Conservation (phyloP, 2,329 filamentous ascomycete species). For the Talaromyces pinophilus region DNA sequence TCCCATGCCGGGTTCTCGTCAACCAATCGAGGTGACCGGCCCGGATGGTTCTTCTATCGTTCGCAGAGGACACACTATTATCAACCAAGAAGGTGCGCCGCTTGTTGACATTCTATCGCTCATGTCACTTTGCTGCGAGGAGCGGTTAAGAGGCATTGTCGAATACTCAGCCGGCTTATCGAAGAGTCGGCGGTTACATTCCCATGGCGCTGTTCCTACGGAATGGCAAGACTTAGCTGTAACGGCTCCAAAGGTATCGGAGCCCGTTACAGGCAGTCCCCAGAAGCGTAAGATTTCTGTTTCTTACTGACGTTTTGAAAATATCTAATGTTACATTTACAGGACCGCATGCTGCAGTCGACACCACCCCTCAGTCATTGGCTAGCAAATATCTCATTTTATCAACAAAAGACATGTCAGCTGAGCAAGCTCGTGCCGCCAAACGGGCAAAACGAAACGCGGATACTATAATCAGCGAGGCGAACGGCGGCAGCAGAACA, state of each 20-base stretch:
- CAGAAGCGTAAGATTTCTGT: slow-evolving; percentile 42
- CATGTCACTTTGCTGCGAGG: slow-evolving; percentile 78
- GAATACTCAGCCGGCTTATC: slow-evolving; percentile 75
- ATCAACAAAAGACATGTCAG: slow-evolving; percentile 66
- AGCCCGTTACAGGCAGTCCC: slow-evolving; percentile 32
- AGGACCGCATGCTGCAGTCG: slow-evolving; percentile 43
- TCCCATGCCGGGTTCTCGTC: slow-evolving; percentile 44
- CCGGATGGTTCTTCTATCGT: slow-evolving; percentile 64
- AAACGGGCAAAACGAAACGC: slow-evolving; percentile 66
- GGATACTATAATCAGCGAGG: slow-evolving; percentile 55
- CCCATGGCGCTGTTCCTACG: slow-evolving; percentile 74
- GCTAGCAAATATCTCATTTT: slow-evolving; percentile 60
- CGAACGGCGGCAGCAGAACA: slow-evolving; percentile 49
- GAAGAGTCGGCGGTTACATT: slow-evolving; percentile 70
- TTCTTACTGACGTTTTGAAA: slow-evolving; percentile 22
- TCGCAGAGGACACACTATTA: slow-evolving; percentile 68
- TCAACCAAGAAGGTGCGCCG: slow-evolving; percentile 66
- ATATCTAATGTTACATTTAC: neutral
- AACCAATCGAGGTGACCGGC: slow-evolving; percentile 54
- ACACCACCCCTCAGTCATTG: slow-evolving; percentile 48
- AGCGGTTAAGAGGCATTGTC: slow-evolving; percentile 72
- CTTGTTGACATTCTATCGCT: slow-evolving; percentile 81
- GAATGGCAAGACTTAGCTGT: slow-evolving; percentile 74
- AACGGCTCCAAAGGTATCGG: slow-evolving; percentile 31
- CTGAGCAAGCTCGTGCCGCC: slow-evolving; percentile 70